Evolutionary conservation across 2,329 filamentous ascomycete species (phyloP).

Genomic region (Phialophora expanda): DNA sequence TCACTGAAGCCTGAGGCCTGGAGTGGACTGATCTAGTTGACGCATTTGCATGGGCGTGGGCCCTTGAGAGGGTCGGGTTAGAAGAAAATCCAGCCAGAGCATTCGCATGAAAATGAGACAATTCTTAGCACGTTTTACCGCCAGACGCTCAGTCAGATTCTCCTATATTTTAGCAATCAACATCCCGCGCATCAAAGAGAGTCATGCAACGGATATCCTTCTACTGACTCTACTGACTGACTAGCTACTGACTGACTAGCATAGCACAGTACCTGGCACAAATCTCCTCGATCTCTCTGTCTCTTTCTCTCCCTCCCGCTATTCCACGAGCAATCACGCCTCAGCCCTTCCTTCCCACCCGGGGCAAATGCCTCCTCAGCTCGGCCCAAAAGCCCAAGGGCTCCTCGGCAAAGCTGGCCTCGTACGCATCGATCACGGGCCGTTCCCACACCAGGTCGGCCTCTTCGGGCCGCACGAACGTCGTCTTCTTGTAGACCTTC

Average conservation of each 20-base stretch:
- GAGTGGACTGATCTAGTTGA: neutral
- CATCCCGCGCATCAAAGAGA: no score
- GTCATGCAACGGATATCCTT: no score
- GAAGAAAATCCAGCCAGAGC: neutral
- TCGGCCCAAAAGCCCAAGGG: constrained; percentile 46
- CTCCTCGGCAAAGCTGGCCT: constrained; percentile 56
- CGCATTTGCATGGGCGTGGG: neutral
- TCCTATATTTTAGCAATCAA: no score
- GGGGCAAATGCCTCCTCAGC: constrained; percentile 14
- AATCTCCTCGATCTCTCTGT: neutral
- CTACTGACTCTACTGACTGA: no score
- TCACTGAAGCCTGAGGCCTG: neutral
- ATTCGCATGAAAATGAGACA: neutral
- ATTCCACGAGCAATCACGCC: neutral
- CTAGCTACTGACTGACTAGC: no score
- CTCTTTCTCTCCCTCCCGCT: neutral
- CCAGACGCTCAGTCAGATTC: no score
- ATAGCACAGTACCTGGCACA: no score
- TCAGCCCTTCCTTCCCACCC: neutral
- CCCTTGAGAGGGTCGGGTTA: neutral
- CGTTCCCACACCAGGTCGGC: constrained; percentile 65
- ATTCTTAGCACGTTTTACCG: neutral
- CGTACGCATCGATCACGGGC: constrained; percentile 65
- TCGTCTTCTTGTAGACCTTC: constrained; percentile 42
- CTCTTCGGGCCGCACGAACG: constrained; percentile 10